Evolutionary conservation across 2,329 filamentous ascomycete species (phyloP).

Genomic region (Mariannaea elegans): DNA sequence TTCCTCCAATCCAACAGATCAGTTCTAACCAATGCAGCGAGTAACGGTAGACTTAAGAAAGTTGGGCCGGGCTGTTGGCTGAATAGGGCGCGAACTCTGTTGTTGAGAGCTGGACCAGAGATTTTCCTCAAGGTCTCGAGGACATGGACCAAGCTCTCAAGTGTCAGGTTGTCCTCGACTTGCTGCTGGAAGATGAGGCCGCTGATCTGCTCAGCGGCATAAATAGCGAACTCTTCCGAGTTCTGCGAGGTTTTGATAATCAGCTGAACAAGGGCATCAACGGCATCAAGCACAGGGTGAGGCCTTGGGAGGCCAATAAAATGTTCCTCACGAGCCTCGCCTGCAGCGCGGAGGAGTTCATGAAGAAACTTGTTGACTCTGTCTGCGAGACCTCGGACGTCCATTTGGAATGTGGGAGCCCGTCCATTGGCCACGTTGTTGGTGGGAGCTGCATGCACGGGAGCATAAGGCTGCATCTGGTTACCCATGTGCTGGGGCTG

Average conservation of each 20-base stretch:
- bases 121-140: slow-evolving; percentile 70
- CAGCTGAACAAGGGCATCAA: slow-evolving; percentile 68
- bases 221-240: slow-evolving; percentile 67
- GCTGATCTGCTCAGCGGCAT: slow-evolving; percentile 68
- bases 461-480: slow-evolving; percentile 65
- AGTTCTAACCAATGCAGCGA: slow-evolving; percentile 65
- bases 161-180: slow-evolving; percentile 62
- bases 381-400: slow-evolving; percentile 62
- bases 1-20: slow-evolving; percentile 70
- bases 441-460: slow-evolving; percentile 54
- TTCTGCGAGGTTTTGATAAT: slow-evolving; percentile 71
- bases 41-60: slow-evolving; percentile 66
- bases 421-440: slow-evolving; percentile 60
- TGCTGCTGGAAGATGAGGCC: slow-evolving; percentile 63
- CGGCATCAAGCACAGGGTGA: slow-evolving; percentile 67
- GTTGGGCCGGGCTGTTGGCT: slow-evolving; percentile 63
- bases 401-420: slow-evolving; percentile 56
- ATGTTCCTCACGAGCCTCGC: slow-evolving; percentile 65
- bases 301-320: slow-evolving; percentile 67
- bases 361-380: slow-evolving; percentile 66
- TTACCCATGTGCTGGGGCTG: slow-evolving; percentile 57
- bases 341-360: slow-evolving; percentile 64
- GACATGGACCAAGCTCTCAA: slow-evolving; percentile 71
- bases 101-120: slow-evolving; percentile 61
- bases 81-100: slow-evolving; percentile 64